These are phyloP conservation scores for Endoconidiophora polonica DNA, from an alignment of 2,329 filamentous ascomycete genomes.

Conservation along the genomic window DNA sequence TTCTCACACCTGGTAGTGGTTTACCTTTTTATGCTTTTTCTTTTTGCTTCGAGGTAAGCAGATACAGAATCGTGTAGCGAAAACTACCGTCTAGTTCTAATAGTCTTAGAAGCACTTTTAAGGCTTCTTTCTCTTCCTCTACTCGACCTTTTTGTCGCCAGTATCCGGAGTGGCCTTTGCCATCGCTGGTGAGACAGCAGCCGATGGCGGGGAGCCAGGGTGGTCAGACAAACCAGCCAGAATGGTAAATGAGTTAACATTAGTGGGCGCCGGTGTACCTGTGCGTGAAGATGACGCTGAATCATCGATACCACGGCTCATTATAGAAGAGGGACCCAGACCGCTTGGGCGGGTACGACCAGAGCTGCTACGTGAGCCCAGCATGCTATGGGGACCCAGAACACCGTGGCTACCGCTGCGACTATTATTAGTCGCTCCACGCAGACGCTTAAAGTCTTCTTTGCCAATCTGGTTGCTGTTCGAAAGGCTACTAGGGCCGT, in stretches of 20 bases:
- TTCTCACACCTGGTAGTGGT: no score
- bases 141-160: slow-evolving; percentile 26
- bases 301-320: slow-evolving; percentile 62
- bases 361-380: slow-evolving; percentile 80
- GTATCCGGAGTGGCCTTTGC: slow-evolving; percentile 43
- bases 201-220: slow-evolving; percentile 53
- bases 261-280: slow-evolving; percentile 53
- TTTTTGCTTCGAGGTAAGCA: no score
- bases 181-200: slow-evolving; percentile 47
- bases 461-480: slow-evolving; percentile 76
- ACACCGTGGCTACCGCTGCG: slow-evolving; percentile 45
- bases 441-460: slow-evolving; percentile 79
- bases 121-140: slow-evolving; percentile 18
- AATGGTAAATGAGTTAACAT: slow-evolving; percentile 77
- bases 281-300: slow-evolving; percentile 79
- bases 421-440: slow-evolving; percentile 32
- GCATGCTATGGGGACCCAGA: slow-evolving; percentile 73
- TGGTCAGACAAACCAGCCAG: slow-evolving; percentile 46
- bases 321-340: slow-evolving; percentile 56
- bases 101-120: no score
- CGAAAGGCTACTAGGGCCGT: slow-evolving; percentile 54
- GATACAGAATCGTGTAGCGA: no score
- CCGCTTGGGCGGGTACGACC: slow-evolving; percentile 38
- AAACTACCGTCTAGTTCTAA: no score
- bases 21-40: no score